These are phyloP conservation scores for Aspergillus neotritici DNA, from an alignment of 2,329 filamentous ascomycete genomes.

Conservation along the genomic window DNA sequence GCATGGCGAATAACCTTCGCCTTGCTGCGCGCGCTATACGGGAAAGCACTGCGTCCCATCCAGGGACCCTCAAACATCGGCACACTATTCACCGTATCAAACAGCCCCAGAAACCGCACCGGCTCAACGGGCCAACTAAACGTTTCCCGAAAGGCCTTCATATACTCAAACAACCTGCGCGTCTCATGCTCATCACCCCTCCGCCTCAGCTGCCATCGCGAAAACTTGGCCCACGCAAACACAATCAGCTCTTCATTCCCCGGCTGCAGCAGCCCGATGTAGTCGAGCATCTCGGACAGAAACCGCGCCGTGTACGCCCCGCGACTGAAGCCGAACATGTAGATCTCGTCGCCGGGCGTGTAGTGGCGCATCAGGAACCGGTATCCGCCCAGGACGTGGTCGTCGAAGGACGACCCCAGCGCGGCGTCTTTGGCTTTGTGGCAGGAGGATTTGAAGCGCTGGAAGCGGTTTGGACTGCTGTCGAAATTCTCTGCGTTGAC, in stretches of 20 bases:
- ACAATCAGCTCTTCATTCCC: neutral
- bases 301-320: conserved; percentile 6
- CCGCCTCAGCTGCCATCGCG: no score
- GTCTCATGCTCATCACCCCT: no score
- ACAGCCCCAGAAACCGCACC: conserved; percentile 9
- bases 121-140: neutral
- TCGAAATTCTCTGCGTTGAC: neutral
- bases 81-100: conserved; percentile 11
- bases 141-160: neutral
- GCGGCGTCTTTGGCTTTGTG: neutral
- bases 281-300: neutral
- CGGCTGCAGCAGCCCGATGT: neutral
- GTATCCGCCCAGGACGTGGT: neutral
- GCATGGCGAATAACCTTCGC: neutral
- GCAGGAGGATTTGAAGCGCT: no score
- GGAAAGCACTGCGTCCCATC: neutral
- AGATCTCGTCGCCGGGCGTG: conserved; percentile 1
- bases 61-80: conserved; percentile 6
- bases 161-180: neutral
- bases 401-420: neutral
- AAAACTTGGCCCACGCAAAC: neutral
- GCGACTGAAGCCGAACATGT: conserved; percentile 5
- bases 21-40: no score
- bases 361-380: neutral
- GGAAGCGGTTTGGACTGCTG: no score